Conservation (phyloP, 2,329 filamentous ascomycete genomes). For the Akanthomyces lecanii region DNA sequence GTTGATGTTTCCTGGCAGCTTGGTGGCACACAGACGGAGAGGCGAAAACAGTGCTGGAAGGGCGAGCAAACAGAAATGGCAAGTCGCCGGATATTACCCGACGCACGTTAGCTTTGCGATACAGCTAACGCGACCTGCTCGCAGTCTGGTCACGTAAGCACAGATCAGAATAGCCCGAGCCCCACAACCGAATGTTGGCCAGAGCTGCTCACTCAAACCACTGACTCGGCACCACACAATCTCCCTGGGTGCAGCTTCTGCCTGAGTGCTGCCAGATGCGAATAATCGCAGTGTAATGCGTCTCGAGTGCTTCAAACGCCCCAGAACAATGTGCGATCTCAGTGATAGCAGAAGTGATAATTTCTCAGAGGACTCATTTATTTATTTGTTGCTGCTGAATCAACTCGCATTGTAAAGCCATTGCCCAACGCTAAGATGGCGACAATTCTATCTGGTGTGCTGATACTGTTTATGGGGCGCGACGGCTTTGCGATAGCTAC, state of each 20-base stretch:
- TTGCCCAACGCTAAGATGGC: not conserved
- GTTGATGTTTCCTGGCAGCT: slow-evolving; percentile 14
- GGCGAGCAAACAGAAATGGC: slow-evolving; percentile 4
- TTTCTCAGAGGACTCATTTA: not conserved
- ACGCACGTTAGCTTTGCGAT: not conserved
- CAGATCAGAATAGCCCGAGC: not conserved
- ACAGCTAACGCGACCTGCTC: not conserved
- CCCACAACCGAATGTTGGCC: too few species aligned
- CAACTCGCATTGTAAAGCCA: not conserved
- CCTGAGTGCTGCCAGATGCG: too few species aligned
- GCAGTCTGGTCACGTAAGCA: slow-evolving; percentile 3
- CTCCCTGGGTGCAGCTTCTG: too few species aligned
- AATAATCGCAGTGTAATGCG: too few species aligned
- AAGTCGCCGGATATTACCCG: slow-evolving; percentile 2
- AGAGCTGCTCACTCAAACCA: too few species aligned
- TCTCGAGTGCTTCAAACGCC: too few species aligned
- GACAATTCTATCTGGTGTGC: not conserved
- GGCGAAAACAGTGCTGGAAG: slow-evolving; percentile 12
- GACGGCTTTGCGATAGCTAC: too few species aligned
- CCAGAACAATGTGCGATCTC: too few species aligned
- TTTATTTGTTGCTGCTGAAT: not conserved
- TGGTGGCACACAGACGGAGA: not conserved
- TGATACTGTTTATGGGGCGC: too few species aligned
- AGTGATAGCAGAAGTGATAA: too few species aligned
- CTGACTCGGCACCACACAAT: too few species aligned